Base-by-base conservation (phyloP, 2,329 filamentous ascomycete genomes). In the Madurella mycetomatis region DNA sequence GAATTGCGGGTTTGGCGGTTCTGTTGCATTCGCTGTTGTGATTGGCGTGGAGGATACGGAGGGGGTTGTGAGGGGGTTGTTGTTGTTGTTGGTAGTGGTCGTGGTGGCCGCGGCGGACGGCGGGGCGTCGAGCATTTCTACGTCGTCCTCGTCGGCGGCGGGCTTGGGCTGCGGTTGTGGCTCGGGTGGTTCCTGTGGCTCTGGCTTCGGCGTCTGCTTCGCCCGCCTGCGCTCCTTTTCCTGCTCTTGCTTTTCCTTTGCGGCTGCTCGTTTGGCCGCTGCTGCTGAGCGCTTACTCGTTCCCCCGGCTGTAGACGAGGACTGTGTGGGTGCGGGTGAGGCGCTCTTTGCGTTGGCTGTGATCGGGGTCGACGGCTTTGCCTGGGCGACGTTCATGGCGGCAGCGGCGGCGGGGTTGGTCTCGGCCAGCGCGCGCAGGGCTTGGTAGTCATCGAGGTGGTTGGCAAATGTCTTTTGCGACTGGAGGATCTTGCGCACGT, bases 391-490 rank as follows among this genome's bases (percentile, higher is more conserved):
- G 47, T 62, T 58, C 55, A 65, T 53, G 13, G 65, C 54, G 16
- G 64, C 59, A 19, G 67, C 65, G 4, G 69, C 62, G 2, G 69
- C 64, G 15, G 72, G 60, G 53, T 70, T 69, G 54, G 66, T 69
- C 52, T 73, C 73, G 47, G 70, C 68, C 31, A 73, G 72, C n/a
- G 74, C 72, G 55, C 77, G 75, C 62, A 83, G 73, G 9, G 88
- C 88, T 62, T 88, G 79, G 68, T 87, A 90, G 68, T 94, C 89
- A 62, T 89, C 87, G 45, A 92, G 78, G 68, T 92, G 86, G 72
- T 94, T 91, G 58, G 84, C 83, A 69, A 92, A 92, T 2, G 87
- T 90, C 73, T 92, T 90, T 66, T 90, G 87, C 25, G 86, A 90
- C 61, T 86, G 83, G 53, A 94, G 75, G 58, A 94, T 90, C 71